Evolutionary conservation across 2,329 filamentous ascomycete genomes (phyloP).

Genomic region (Colletotrichum simmondsii): DNA sequence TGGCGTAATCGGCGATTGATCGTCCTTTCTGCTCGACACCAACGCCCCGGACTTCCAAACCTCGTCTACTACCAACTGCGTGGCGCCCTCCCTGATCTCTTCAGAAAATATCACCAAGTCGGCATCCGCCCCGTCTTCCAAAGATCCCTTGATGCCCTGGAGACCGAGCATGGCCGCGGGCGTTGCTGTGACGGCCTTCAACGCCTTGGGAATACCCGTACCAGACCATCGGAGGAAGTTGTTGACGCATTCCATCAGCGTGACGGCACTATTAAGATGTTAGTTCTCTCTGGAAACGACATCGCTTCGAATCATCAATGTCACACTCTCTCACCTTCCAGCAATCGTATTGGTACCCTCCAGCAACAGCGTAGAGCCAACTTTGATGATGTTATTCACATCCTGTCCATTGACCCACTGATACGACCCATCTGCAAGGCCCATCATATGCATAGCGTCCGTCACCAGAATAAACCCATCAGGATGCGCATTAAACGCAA

Average conservation of each 20-base stretch:
- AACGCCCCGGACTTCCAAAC: constrained; percentile 82
- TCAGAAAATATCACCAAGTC: constrained; percentile 77
- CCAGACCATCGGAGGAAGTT: constrained; percentile 85
- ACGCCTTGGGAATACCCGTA: constrained; percentile 72
- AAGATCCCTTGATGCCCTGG: constrained; percentile 72
- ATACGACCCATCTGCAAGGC: constrained; percentile 85
- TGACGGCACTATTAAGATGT: constrained; percentile 64
- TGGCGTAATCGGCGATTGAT: constrained; percentile 19
- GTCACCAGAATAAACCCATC: constrained; percentile 89
- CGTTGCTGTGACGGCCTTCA: constrained; percentile 79
- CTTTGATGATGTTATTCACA: constrained; percentile 72
- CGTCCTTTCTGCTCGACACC: constrained; percentile 48
- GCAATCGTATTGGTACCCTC: constrained; percentile 85
- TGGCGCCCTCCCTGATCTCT: constrained; percentile 53
- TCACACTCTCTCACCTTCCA: constrained; percentile 65
- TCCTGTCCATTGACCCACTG: constrained; percentile 82
- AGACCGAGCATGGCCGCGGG: constrained; percentile 82
- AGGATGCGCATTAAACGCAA: constrained; percentile 88
- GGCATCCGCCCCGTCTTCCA: constrained; percentile 72
- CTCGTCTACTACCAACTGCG: constrained; percentile 73
- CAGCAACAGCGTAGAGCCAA: constrained; percentile 76
- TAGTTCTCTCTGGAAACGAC: constrained; percentile 18
- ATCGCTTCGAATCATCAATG: constrained; percentile 29
- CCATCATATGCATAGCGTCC: constrained; percentile 90
- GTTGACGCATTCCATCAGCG: constrained; percentile 83